Conservation (phyloP, 164 flowering plant genomes). For the Vitis rotundifolia region DNA sequence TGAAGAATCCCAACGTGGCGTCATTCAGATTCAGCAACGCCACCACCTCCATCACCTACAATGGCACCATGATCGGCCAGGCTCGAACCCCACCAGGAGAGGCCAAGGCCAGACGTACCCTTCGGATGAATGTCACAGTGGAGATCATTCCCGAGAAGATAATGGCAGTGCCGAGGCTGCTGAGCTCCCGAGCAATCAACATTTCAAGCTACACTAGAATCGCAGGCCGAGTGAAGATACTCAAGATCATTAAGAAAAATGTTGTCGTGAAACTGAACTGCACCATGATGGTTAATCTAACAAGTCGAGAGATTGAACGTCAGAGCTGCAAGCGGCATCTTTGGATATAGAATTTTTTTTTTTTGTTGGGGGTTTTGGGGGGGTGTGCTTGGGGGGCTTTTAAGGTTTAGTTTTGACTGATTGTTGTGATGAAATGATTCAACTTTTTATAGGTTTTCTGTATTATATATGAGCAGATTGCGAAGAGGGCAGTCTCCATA, state of each 20-base stretch:
- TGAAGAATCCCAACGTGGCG: conserved; percentile 43
- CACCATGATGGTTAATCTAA: background rate
- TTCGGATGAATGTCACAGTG: conserved; percentile 29
- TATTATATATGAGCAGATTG: too few species aligned
- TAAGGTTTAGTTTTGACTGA: too few species aligned
- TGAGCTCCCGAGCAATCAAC: conserved; percentile 10
- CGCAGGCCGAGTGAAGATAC: conserved; percentile 20
- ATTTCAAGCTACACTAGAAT: conserved; percentile 15
- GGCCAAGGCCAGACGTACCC: conserved; percentile 39
- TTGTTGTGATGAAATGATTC: too few species aligned
- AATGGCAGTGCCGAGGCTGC: conserved; percentile 6
- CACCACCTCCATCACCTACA: conserved; percentile 30
- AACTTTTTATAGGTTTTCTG: too few species aligned
- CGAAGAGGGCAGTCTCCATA: too few species aligned
- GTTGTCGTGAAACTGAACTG: conserved; percentile 24
- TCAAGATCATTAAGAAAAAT: conserved; percentile 12
- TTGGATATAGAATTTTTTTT: background rate
- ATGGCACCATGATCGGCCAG: conserved; percentile 35
- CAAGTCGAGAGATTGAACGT: conserved; percentile 2
- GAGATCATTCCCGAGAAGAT: conserved; percentile 20
- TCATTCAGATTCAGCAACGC: conserved; percentile 37
- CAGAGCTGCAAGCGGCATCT: conserved; percentile 19
- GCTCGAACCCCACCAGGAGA: conserved; percentile 33
- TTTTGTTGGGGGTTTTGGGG: too few species aligned
- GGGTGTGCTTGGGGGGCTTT: too few species aligned